Percentiles rank a stretch among this genome's conserved stretches.
phyloP scores from a whole-genome alignment of 2,329 filamentous ascomycete genomes.

The Venturia effusa region DNA sequence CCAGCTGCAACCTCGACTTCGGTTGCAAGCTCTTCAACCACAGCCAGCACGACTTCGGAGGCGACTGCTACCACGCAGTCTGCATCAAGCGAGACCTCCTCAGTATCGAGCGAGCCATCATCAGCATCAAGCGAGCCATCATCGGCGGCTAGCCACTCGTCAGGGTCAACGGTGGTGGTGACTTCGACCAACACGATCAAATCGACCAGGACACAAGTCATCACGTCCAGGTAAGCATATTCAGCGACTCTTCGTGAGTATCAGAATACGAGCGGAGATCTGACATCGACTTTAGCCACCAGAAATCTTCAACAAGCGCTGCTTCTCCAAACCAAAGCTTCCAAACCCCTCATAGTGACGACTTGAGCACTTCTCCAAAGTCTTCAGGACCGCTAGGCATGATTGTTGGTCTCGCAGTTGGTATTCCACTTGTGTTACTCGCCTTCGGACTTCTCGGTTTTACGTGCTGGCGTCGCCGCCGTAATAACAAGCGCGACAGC shows the following conservation, averaged over 20 bases:
- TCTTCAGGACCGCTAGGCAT: neutral
- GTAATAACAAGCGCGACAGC: neutral
- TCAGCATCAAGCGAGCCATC: neutral
- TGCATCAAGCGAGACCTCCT: neutral
- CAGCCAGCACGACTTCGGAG: neutral
- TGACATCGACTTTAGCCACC: neutral
- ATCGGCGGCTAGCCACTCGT: neutral
- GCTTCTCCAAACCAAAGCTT: neutral
- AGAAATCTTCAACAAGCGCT: neutral
- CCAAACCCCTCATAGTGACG: neutral
- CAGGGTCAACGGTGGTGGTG: neutral
- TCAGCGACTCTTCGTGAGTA: too few species aligned
- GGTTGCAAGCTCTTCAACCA: neutral
- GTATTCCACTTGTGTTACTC: neutral
- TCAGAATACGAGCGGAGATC: too few species aligned
- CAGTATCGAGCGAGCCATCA: neutral
- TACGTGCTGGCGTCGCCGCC: neutral
- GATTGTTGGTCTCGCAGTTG: neutral
- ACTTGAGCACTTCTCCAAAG: neutral
- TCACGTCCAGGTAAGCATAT: neutral
- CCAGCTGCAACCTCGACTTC: neutral
- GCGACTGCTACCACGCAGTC: neutral
- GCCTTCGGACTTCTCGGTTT: neutral
- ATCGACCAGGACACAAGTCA: neutral
- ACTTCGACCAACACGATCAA: neutral